Evolutionary conservation across 192 early-diverging fungal species (phyloP).

Genomic region (Jimgerdemannia flammicorona): DNA sequence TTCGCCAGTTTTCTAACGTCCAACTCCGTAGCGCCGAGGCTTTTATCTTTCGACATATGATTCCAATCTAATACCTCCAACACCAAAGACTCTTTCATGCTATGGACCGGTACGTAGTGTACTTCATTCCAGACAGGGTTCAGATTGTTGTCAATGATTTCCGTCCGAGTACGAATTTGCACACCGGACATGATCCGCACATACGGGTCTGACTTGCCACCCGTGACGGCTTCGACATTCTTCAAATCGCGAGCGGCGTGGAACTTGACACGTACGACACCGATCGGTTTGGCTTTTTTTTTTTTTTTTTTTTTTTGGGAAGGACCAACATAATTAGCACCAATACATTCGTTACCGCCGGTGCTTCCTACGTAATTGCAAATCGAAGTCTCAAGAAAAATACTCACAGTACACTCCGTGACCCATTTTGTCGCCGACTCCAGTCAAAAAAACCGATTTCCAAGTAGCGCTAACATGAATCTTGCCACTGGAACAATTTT

Average conservation of each 20-base stretch:
- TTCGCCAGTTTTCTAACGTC: slow-evolving; percentile 59
- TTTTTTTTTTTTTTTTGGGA: too few species aligned
- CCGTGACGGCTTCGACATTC: slow-evolving; percentile 79
- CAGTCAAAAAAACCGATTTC: slow-evolving; percentile 74
- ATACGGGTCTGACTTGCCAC: slow-evolving; percentile 92
- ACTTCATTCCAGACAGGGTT: slow-evolving; percentile 93
- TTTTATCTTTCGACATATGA: slow-evolving; percentile 78
- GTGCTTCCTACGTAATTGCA: too few species aligned
- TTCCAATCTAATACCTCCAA: slow-evolving; percentile 90
- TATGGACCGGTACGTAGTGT: slow-evolving; percentile 80
- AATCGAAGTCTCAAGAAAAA: too few species aligned
- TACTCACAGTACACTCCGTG: slow-evolving; percentile 39
- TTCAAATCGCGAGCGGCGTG: slow-evolving; percentile 69
- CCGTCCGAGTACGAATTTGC: slow-evolving; percentile 67
- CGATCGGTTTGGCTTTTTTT: slow-evolving; percentile 56
- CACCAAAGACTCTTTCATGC: slow-evolving; percentile 64
- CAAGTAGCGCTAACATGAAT: slow-evolving; percentile 47
- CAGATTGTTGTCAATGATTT: slow-evolving; percentile 76
- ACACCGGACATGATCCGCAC: slow-evolving; percentile 63
- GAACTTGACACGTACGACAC: slow-evolving; percentile 75
- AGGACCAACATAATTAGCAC: too few species aligned
- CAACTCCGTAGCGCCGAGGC: slow-evolving; percentile 70
- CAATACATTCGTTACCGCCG: too few species aligned
- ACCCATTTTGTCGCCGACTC: slow-evolving; percentile 48
- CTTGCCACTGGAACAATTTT: slow-evolving; percentile 36